A percentile compares a stretch with the other conserved stretches of the same genome.
These are phyloP conservation scores for Phytophthora syringae DNA, from an alignment of 352 stramenopile genomes.

Conservation along the genomic window DNA sequence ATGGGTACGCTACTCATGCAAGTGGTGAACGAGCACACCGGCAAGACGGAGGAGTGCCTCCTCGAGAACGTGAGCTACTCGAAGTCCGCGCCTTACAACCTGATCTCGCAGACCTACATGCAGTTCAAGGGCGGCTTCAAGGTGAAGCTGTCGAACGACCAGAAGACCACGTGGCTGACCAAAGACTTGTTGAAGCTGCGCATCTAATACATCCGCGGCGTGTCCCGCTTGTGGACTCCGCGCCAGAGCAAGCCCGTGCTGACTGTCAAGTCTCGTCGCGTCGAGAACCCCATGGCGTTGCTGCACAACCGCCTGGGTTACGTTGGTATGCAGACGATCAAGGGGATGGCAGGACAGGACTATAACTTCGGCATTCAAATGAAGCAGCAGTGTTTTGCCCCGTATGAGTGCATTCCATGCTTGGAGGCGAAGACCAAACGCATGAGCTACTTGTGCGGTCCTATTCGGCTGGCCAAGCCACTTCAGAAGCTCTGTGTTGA, in stretches of 20 bases:
- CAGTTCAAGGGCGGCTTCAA: constrained; percentile 12
- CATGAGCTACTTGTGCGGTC: constrained; percentile 10
- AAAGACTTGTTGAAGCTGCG: constrained; percentile 15
- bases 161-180: neutral
- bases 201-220: neutral
- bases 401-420: constrained; percentile 6
- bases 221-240: constrained; percentile 4
- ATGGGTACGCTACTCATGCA: too few species aligned
- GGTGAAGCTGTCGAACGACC: neutral
- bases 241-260: neutral
- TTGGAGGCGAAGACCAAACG: neutral
- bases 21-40: too few species aligned
- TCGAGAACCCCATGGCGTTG: neutral
- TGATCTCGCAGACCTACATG: constrained; percentile 15
- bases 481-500: constrained; percentile 5
- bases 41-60: too few species aligned
- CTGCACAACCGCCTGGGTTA: constrained; percentile 8
- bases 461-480: neutral
- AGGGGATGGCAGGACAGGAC: constrained; percentile 2
- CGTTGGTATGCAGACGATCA: neutral
- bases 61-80: too few species aligned
- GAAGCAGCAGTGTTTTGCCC: constrained; percentile 4
- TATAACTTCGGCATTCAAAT: constrained; percentile 11
- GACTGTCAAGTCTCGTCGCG: neutral
- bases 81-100: too few species aligned